Conservation (phyloP, 1,284 basidiomycete species). For the Marasmius oreades region DNA sequence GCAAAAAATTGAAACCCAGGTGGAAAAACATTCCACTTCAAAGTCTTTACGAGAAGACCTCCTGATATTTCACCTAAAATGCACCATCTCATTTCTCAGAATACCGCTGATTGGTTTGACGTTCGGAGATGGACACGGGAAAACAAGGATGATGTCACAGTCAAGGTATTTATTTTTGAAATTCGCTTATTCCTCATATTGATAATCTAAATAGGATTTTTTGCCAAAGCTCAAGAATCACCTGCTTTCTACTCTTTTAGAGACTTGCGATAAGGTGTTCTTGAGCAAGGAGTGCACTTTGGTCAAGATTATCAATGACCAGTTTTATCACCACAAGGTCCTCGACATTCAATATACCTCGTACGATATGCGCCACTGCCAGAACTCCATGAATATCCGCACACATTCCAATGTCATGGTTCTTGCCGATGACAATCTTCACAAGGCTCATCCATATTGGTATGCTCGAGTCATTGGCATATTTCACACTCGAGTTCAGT, state of each 20-base stretch:
- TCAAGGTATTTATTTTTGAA: too few relatives aligned
- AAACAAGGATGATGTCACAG: too few relatives aligned
- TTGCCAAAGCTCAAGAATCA: too few relatives aligned
- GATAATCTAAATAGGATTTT: too few relatives aligned
- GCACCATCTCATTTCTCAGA: too few relatives aligned
- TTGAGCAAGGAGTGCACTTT: conserved; percentile 19
- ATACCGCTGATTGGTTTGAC: too few relatives aligned
- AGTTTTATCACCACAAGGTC: conserved; percentile 17
- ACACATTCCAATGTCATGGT: not conserved
- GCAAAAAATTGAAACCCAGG: conserved; percentile 5
- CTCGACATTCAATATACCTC: conserved; percentile 24
- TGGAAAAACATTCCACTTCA: too few relatives aligned
- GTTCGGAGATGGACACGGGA: too few relatives aligned
- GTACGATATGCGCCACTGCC: conserved; percentile 21
- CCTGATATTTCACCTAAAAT: not conserved
- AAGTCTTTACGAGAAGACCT: not conserved
- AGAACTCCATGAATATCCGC: conserved; percentile 20
- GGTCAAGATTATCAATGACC: conserved; percentile 12
- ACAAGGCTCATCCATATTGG: conserved; percentile 6
- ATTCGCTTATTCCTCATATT: too few relatives aligned
- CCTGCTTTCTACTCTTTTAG: conserved; percentile 6
- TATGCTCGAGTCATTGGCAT: conserved; percentile 11
- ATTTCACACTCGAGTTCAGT: conserved; percentile 22
- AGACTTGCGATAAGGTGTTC: conserved; percentile 21
- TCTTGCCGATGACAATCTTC: not conserved